Base-by-base conservation (phyloP, 2,329 filamentous ascomycete genomes). In the Fusarium sp. region DNA sequence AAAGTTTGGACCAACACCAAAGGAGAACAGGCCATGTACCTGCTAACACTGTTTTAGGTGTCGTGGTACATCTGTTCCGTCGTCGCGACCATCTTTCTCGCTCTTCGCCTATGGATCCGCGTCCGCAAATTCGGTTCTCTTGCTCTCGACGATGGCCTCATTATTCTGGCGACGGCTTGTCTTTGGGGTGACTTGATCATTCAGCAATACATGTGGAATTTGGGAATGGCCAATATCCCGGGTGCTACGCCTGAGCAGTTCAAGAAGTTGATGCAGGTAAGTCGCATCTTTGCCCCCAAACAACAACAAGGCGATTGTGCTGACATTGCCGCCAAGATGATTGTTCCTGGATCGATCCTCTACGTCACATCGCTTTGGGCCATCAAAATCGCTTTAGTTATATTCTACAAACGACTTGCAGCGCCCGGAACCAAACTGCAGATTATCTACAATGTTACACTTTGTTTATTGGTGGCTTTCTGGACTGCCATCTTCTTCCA, bases 341-440 rank as follows among this genome's bases (percentile, higher is more conserved):
- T 80, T 30, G 72, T 80, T 1, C 79, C 79, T 2, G 79, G 79
- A 15, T 81, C 79, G 2, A 73, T 77, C 3, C 75, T 81, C 4
- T 81, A 81, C 45, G 78, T 81, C 0, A 70, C 79, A 4, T 80
- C 79, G 4, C 58, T 81, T 7, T 81, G 79, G 79, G 70, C 77
- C 14, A 78, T 81, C 69, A 81, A 81, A 47, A 71, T 80, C 7
- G 78, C 79, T 6, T 70, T 81, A 6, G 78, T 81, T 9, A 43
- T 81, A 2, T 81, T 81, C 56, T 81, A 81, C 72, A 81, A 81
- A 37, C 75, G 73, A 35, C 75, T 81, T 19, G 77, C 79, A 4
- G 76, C 73, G 1, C 76, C 73, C 2, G 76, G 78, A 25, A 77
- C 78, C 1, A 75, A 65, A 11, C 56, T 81, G 2, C 76, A 80